phyloP scores from a whole-genome alignment of 371 early-diverging fungal species.

The Rhizopus microsporus region DNA sequence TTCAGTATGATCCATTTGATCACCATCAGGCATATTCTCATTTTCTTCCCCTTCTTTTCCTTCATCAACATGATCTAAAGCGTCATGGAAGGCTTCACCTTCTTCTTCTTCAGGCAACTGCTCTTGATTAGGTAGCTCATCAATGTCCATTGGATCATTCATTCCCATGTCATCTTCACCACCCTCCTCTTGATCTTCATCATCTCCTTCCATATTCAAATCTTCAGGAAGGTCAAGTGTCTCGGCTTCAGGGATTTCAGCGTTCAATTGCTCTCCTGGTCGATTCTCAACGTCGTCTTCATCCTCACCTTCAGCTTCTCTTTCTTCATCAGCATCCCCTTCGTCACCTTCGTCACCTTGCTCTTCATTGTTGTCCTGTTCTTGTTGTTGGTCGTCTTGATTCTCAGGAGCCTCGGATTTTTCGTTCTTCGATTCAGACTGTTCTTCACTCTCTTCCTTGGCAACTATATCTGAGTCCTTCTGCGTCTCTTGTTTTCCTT shows the following conservation, averaged over 20 bases:
- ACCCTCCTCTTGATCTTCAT: constrained; percentile 44
- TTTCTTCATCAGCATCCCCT: constrained; percentile 34
- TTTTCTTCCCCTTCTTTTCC: constrained; percentile 32
- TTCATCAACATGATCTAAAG: constrained; percentile 40
- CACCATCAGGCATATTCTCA: constrained; percentile 35
- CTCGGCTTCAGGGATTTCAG: constrained; percentile 63
- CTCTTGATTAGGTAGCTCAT: constrained; percentile 37
- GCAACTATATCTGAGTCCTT: constrained; percentile 70
- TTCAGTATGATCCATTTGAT: constrained; percentile 38
- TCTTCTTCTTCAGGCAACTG: constrained; percentile 35
- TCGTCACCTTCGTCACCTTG: constrained; percentile 48
- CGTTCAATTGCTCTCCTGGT: constrained; percentile 57
- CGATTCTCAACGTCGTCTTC: constrained; percentile 48
- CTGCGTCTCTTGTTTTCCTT: constrained; percentile 51
- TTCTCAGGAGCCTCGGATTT: constrained; percentile 29
- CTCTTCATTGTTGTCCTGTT: constrained; percentile 43
- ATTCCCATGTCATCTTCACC: constrained; percentile 39
- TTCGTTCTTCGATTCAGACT: constrained; percentile 36
- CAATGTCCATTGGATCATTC: constrained; percentile 47
- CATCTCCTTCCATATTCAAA: constrained; percentile 59
- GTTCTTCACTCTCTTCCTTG: constrained; percentile 61
- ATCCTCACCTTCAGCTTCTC: constrained; percentile 36
- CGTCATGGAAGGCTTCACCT: constrained; percentile 44
- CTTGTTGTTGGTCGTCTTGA: constrained; percentile 39
- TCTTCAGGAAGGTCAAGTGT: constrained; percentile 68